Base-by-base conservation (phyloP, 73 alveolate species). In the Paraurostyla sp. region DNA sequence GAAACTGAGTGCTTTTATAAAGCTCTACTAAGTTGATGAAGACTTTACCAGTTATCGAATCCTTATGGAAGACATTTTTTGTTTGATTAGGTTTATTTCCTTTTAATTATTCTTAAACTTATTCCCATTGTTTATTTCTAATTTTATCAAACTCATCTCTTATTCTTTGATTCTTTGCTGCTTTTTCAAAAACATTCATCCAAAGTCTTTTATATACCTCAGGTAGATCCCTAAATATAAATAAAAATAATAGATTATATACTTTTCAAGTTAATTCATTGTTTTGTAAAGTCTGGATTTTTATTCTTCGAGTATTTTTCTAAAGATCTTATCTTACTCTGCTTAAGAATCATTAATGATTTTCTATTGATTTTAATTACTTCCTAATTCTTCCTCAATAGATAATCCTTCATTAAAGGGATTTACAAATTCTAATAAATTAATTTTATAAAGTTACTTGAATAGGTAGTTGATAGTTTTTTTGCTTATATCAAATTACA, bases 151-250 rank as follows among this genome's bases (percentile, higher is more conserved):
- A 73, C 46, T 73, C 86, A 18, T 73, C 43, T 20, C 83, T 71
- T 18, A 52, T 78, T 25, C 46, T 40, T 36, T 22, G 22, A 20
- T 46, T 51, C 40, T 52, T 78, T 0, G 78, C 69, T 50, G 60
- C 58, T 52, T 50, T 54, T 4, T 78, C 76, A 51, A 52, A 36
- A 11, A 32, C 60, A 75, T 87, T 62, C 9, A 32, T 22, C 88
- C 89, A 87, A 20, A 87, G 54, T 25, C 93, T 40, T 43, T 75
- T n/a, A 57, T 49, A 87, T 50, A 87, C 93, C 63, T 71, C 84
- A 3, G 93, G 93, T 65, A 56, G 22, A 13, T 54, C 33, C 18
- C 69, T 45, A 27, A 20, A 54, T 2, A 49, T 15, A 33, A 29
- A 22, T n/a, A 52, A 27, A 0, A 40, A 33, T 56, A 48, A 18